A percentile compares a stretch with the other conserved stretches of the same genome.
These are phyloP conservation scores for Sporothrix curviconia DNA, from an alignment of 2,329 filamentous ascomycete genomes.

Conservation along the genomic window DNA sequence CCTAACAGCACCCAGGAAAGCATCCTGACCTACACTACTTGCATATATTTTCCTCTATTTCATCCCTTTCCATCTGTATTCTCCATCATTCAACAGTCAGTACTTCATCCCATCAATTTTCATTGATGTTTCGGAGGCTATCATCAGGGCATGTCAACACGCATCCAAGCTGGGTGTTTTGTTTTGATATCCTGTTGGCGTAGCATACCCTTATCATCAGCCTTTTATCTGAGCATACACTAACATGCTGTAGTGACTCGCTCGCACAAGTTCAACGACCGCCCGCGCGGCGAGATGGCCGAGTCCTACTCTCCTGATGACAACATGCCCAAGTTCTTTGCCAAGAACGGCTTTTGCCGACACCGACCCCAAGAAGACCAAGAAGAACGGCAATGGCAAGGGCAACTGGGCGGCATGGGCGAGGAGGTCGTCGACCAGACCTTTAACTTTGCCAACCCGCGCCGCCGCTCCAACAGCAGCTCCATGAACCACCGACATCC, in stretches of 20 bases:
- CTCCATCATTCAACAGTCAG: slow-evolving; percentile 8
- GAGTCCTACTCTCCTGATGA: slow-evolving; percentile 61
- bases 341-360: slow-evolving; percentile 76
- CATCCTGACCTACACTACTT: background rate
- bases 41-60: background rate
- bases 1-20: background rate
- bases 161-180: background rate
- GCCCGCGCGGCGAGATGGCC: slow-evolving; percentile 74
- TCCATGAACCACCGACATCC: slow-evolving; percentile 61
- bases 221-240: slow-evolving; percentile 11
- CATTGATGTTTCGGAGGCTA: too few relatives aligned
- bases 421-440: slow-evolving; percentile 80
- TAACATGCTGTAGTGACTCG: slow-evolving; percentile 69
- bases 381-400: slow-evolving; percentile 91
- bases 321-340: slow-evolving; percentile 85
- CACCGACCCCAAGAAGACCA: slow-evolving; percentile 82
- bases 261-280: slow-evolving; percentile 92
- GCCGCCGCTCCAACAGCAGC: slow-evolving; percentile 89
- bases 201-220: too few relatives aligned
- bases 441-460: slow-evolving; percentile 78
- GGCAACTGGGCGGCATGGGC: slow-evolving; percentile 83
- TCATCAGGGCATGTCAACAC: background rate
- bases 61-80: background rate
- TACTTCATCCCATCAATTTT: background rate
- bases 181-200: too few relatives aligned